Conservation (phyloP, 768 basidiomycete species). For the Agaricus sinodeliciosus region DNA sequence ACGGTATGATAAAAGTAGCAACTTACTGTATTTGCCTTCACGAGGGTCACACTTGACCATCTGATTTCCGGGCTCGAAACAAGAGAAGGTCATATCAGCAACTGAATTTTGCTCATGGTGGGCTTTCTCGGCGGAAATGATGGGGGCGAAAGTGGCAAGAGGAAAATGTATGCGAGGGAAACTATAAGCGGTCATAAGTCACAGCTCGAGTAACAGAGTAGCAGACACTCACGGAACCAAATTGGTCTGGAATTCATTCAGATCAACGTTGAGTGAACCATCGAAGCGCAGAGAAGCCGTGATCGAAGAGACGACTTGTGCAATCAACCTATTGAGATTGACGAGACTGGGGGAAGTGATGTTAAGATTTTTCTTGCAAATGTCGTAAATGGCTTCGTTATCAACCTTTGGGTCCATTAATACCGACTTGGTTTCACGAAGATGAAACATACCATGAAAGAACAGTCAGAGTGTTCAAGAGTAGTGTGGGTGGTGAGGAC, state of each 20-base stretch:
- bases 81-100: constrained; percentile 96
- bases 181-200: constrained; percentile 30
- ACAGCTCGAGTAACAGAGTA: background rate
- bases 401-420: constrained; percentile 57
- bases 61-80: constrained; percentile 95
- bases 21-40: constrained; percentile 96
- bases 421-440: background rate
- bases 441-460: constrained; percentile 80
- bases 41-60: constrained; percentile 95
- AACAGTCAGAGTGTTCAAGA: constrained; percentile 99
- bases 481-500: constrained; percentile 98
- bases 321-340: constrained; percentile 95
- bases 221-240: constrained; percentile 75
- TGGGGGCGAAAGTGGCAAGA: constrained; percentile 90
- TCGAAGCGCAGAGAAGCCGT: constrained; percentile 97
- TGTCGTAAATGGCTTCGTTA: constrained; percentile 99
- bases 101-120: constrained; percentile 97
- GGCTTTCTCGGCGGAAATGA: constrained; percentile 93
- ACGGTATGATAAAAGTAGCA: background rate
- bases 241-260: constrained; percentile 99
- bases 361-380: constrained; percentile 93
- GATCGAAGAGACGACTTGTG: constrained; percentile 97
- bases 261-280: constrained; percentile 93
- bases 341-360: constrained; percentile 82
- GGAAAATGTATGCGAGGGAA: constrained; percentile 99